Percentiles rank a stretch among this genome's conserved stretches.
Evolutionary conservation across 805 yeast genomes (phyloP).

Genomic region (Ogataea salicorniae): DNA sequence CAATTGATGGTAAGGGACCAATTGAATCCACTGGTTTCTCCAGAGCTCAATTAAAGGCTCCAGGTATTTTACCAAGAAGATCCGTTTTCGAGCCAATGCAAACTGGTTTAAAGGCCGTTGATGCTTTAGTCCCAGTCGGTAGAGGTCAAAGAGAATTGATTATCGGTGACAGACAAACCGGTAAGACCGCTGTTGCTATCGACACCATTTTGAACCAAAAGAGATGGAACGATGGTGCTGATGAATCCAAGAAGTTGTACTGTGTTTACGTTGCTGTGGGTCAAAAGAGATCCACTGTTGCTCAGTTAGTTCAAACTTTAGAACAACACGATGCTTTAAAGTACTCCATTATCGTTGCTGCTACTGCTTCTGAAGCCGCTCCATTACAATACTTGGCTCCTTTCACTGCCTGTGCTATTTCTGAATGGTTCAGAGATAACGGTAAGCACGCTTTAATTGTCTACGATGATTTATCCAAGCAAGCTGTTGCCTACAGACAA

Average conservation of each 20-base stretch:
- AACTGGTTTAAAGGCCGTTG: slow-evolving; percentile 99
- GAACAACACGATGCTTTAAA: slow-evolving; percentile 98
- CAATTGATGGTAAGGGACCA: slow-evolving; percentile 99
- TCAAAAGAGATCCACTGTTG: slow-evolving; percentile 99
- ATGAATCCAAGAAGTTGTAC: slow-evolving; percentile 97
- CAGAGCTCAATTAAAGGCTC: slow-evolving; percentile 99
- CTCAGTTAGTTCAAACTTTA: slow-evolving; percentile 98
- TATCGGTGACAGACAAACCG: slow-evolving; percentile 99
- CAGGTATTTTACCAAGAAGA: slow-evolving; percentile 99
- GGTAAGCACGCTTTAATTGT: slow-evolving; percentile 95
- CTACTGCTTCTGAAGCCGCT: slow-evolving; percentile 99
- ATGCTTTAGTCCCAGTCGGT: slow-evolving; percentile 98
- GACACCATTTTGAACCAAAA: slow-evolving; percentile 98
- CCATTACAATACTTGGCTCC: slow-evolving; percentile 99
- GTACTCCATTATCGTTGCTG: slow-evolving; percentile 97
- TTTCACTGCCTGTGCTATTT: slow-evolving; percentile 98
- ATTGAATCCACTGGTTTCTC: slow-evolving; percentile 75
- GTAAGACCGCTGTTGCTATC: slow-evolving; percentile 98
- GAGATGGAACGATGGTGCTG: slow-evolving; percentile 94
- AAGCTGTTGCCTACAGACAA: slow-evolving; percentile 99
- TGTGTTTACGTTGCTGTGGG: slow-evolving; percentile 99
- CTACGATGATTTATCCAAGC: slow-evolving; percentile 98
- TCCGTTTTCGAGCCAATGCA: slow-evolving; percentile 99
- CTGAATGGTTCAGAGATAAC: slow-evolving; percentile 99
- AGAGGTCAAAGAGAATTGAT: slow-evolving; percentile 99